phyloP scores from a whole-genome alignment of 2,329 filamentous ascomycete species.

The Alternaria infectoria region DNA sequence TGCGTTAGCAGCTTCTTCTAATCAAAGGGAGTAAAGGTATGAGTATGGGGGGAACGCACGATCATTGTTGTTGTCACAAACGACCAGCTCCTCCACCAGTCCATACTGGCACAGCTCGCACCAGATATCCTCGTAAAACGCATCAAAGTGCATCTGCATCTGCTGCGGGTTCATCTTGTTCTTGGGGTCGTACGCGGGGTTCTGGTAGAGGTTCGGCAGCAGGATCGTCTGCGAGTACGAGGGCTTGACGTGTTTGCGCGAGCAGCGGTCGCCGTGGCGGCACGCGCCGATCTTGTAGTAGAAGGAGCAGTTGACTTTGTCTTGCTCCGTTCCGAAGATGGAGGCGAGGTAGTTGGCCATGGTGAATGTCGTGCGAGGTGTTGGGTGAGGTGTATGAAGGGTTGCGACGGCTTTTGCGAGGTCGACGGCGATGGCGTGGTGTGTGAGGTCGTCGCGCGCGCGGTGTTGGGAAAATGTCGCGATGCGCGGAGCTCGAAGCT shows the following conservation, averaged over 20 bases:
- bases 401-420: not conserved
- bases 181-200: slow-evolving; percentile 95
- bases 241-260: slow-evolving; percentile 97
- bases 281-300: slow-evolving; percentile 99
- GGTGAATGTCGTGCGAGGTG: slow-evolving; percentile 24
- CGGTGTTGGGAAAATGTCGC: slow-evolving; percentile 10
- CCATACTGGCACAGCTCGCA: slow-evolving; percentile 99
- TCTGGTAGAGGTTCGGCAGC: slow-evolving; percentile 98
- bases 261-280: slow-evolving; percentile 97
- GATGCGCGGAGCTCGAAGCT: slow-evolving; percentile 14
- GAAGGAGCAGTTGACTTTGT: slow-evolving; percentile 99
- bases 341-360: slow-evolving; percentile 99
- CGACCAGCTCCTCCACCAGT: slow-evolving; percentile 95
- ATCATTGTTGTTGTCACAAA: slow-evolving; percentile 99
- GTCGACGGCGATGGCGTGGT: not conserved
- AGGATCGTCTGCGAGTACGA: slow-evolving; percentile 98
- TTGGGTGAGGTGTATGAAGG: not conserved
- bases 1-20: slow-evolving; percentile 10
- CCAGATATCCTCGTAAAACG: slow-evolving; percentile 99
- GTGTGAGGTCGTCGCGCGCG: slow-evolving; percentile 10
- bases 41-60: slow-evolving; percentile 54
- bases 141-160: slow-evolving; percentile 99
- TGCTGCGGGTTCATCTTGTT: slow-evolving; percentile 96
- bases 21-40: too few species aligned
- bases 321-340: slow-evolving; percentile 99